Percentiles rank a stretch among this genome's conserved stretches.
Evolutionary conservation across 75 land plant species (phyloP).

Genomic region (Larix kaempferi): DNA sequence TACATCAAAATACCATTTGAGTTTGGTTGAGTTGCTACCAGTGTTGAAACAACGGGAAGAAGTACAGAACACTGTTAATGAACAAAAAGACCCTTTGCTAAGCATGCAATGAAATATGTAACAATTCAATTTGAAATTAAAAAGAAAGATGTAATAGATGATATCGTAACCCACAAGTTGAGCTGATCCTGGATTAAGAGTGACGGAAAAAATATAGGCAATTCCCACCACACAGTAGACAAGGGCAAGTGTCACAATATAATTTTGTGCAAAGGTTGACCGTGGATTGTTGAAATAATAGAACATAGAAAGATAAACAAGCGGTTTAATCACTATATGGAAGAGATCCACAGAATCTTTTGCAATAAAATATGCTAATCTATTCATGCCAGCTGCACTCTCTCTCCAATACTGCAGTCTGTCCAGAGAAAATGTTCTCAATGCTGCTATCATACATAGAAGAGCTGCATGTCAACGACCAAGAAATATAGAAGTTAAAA

Average conservation of each 20-base stretch:
- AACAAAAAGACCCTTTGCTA: neutral
- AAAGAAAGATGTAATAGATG: neutral
- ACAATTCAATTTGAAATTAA: neutral
- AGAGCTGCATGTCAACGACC: slow-evolving; percentile 58
- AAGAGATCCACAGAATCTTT: slow-evolving; percentile 89
- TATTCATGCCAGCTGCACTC: slow-evolving; percentile 89
- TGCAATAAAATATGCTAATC: slow-evolving; percentile 80
- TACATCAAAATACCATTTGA: slow-evolving; percentile 25
- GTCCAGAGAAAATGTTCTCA: slow-evolving; percentile 88
- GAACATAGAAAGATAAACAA: slow-evolving; percentile 93
- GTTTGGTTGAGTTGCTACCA: slow-evolving; percentile 58
- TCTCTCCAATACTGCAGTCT: slow-evolving; percentile 91
- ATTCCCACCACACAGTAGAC: slow-evolving; percentile 92
- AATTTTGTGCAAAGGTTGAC: slow-evolving; percentile 73
- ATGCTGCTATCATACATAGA: slow-evolving; percentile 79
- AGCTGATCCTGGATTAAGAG: slow-evolving; percentile 69
- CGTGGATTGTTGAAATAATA: slow-evolving; percentile 95
- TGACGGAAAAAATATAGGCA: slow-evolving; percentile 77
- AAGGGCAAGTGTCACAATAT: slow-evolving; percentile 63
- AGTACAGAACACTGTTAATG: slow-evolving; percentile 82
- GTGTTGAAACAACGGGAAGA: slow-evolving; percentile 80
- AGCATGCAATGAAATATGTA: neutral
- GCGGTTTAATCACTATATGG: slow-evolving; percentile 75
- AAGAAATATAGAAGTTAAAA: neutral
- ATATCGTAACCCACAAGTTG: slow-evolving; percentile 65